Conservation (phyloP, 179 eudicot genomes). For the Camellia oleifera region DNA sequence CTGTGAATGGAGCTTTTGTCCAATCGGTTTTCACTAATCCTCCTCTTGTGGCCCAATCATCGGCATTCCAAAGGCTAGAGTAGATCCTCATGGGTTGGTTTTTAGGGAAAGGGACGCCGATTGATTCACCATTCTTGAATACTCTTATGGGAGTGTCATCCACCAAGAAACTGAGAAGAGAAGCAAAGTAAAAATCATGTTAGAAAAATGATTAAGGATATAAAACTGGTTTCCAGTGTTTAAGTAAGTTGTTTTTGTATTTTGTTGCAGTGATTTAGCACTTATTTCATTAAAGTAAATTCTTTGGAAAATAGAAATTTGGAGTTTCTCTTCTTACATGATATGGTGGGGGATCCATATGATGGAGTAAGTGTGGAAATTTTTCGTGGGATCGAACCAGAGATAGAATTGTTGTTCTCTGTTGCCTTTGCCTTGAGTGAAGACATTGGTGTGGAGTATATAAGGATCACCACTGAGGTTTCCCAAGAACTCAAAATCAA, state of each 20-base stretch:
- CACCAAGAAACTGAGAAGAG: slow-evolving; percentile 36
- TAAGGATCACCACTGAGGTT: slow-evolving; percentile 39
- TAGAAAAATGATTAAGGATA: not conserved
- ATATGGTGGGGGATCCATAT: slow-evolving; percentile 36
- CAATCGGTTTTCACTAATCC: slow-evolving; percentile 52
- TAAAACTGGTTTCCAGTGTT: not conserved
- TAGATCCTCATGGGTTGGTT: slow-evolving; percentile 45
- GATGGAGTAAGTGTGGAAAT: slow-evolving; percentile 45
- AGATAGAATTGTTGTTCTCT: slow-evolving; percentile 45
- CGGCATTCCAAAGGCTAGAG: slow-evolving; percentile 48
- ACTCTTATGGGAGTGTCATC: slow-evolving; percentile 44
- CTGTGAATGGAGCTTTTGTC: slow-evolving; percentile 44
- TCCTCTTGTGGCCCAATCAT: slow-evolving; percentile 50
- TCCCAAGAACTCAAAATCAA: slow-evolving; percentile 47
- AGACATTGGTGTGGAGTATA: slow-evolving; percentile 46
- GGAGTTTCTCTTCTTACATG: slow-evolving; percentile 35
- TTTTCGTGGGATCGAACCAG: slow-evolving; percentile 49
- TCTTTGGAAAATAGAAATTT: too few relatives aligned
- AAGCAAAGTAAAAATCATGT: not conserved
- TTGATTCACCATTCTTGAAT: slow-evolving; percentile 33
- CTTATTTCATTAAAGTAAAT: too few relatives aligned
- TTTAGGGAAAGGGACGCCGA: slow-evolving; percentile 44
- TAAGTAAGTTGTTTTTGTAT: too few relatives aligned
- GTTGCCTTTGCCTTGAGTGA: slow-evolving; percentile 39
- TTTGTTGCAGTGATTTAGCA: too few relatives aligned